Evolutionary conservation across 257 asterid genomes (phyloP).

Genomic region (Scutellaria baicalensis): DNA sequence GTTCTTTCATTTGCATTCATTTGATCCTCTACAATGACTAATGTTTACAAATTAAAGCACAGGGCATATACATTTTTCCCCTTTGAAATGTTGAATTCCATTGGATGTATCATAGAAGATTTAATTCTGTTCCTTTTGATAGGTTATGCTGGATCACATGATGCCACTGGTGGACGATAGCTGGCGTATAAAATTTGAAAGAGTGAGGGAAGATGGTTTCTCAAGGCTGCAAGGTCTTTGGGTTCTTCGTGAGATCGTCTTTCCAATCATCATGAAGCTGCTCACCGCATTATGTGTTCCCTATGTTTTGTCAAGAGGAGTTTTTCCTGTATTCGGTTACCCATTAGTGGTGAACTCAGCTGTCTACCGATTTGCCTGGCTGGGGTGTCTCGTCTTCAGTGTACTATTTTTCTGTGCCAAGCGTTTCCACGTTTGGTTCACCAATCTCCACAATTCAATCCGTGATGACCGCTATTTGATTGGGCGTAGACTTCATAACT

Average conservation of each 20-base stretch:
- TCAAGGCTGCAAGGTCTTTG: slow-evolving; percentile 90
- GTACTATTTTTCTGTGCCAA: slow-evolving; percentile 69
- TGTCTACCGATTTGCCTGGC: slow-evolving; percentile 87
- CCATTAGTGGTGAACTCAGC: slow-evolving; percentile 90
- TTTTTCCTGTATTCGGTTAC: slow-evolving; percentile 84
- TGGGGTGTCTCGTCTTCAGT: slow-evolving; percentile 82
- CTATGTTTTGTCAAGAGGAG: slow-evolving; percentile 77
- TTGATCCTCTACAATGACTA: too few relatives aligned
- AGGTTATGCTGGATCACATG: slow-evolving; percentile 97
- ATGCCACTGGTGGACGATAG: slow-evolving; percentile 91
- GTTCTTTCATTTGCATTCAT: too few relatives aligned
- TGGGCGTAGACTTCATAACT: slow-evolving; percentile 92
- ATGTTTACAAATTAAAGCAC: too few relatives aligned
- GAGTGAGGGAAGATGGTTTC: slow-evolving; percentile 94
- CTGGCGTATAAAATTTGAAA: slow-evolving; percentile 86
- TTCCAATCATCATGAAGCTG: slow-evolving; percentile 86
- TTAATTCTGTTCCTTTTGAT: neutral
- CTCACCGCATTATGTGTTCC: slow-evolving; percentile 93
- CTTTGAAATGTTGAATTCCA: neutral
- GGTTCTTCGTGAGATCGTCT: slow-evolving; percentile 81
- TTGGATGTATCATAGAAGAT: neutral
- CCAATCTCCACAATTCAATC: slow-evolving; percentile 89
- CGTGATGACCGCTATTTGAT: slow-evolving; percentile 91
- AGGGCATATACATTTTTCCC: too few relatives aligned
- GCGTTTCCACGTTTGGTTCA: slow-evolving; percentile 95